A percentile compares a stretch with the other conserved stretches of the same genome.
Conservation (phyloP, 129 eudicot species). For the Mikania micrantha region DNA sequence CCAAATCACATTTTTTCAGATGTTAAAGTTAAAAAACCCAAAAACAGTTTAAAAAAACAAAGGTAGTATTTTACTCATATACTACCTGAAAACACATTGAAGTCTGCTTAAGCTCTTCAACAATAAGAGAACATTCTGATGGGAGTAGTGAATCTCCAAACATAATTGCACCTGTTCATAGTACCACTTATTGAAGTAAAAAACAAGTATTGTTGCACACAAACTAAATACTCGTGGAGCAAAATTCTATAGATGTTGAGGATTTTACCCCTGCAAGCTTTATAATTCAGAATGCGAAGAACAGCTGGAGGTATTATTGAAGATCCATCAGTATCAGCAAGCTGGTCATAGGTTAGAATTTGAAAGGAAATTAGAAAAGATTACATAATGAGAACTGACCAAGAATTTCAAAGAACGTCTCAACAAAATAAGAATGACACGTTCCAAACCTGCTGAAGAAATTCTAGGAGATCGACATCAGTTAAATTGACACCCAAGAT, state of each 20-base stretch:
- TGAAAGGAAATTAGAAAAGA: not conserved
- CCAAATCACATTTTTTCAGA: conserved; percentile 10
- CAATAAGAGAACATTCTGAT: conserved; percentile 93
- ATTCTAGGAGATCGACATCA: conserved; percentile 81
- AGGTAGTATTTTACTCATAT: not conserved
- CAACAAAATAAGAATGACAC: conserved; percentile 1
- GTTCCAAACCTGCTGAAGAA: conserved; percentile 64
- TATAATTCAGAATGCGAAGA: conserved; percentile 67
- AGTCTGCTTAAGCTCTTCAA: conserved; percentile 89
- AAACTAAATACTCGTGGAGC: not conserved
- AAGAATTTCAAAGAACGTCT: not conserved
- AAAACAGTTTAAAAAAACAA: not conserved
- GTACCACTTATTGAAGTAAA: not conserved
- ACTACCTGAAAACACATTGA: conserved; percentile 92
- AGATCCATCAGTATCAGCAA: conserved; percentile 96
- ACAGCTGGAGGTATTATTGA: conserved; percentile 86
- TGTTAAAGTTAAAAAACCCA: not conserved
- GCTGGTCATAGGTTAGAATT: conserved; percentile 37
- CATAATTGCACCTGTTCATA: conserved; percentile 82
- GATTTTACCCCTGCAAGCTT: conserved; percentile 91
- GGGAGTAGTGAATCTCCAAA: conserved; percentile 89
- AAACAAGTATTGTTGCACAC: conserved; percentile 6
- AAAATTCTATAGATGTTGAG: conserved; percentile 9
- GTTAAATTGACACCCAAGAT: conserved; percentile 84
- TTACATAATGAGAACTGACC: conserved; percentile 1